phyloP scores from a whole-genome alignment of 2,329 filamentous ascomycete genomes.

The Aspergillus sp. region DNA sequence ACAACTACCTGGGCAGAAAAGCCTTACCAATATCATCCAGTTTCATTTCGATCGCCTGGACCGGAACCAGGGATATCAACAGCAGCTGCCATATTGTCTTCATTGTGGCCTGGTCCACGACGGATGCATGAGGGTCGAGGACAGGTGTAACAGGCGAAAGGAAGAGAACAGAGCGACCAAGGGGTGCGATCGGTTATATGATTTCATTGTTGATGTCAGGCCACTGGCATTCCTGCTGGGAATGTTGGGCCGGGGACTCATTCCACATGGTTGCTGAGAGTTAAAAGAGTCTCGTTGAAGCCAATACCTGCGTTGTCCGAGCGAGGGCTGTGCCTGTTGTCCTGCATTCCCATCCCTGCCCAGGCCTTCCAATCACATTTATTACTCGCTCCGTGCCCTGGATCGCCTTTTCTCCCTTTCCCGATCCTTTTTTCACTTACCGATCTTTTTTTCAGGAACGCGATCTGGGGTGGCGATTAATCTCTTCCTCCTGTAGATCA shows the following conservation, averaged over 20 bases:
- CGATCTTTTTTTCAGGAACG: no score
- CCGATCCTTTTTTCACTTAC: no score
- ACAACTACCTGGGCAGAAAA: background rate
- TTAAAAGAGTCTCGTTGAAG: background rate
- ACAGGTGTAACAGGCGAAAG: background rate
- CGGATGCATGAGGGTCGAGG: background rate
- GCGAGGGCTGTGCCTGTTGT: no score
- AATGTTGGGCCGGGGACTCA: background rate
- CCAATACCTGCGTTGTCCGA: no score
- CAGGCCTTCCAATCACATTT: no score
- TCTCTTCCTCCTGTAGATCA: no score
- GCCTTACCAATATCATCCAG: slow-evolving; percentile 15
- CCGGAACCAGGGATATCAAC: slow-evolving; percentile 9
- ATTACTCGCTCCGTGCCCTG: no score
- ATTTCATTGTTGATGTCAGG: background rate
- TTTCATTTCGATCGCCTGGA: slow-evolving; percentile 17
- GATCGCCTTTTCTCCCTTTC: no score
- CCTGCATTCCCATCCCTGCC: no score
- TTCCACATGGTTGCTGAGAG: background rate
- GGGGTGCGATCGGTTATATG: background rate
- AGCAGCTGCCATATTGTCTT: slow-evolving; percentile 15
- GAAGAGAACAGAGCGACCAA: background rate
- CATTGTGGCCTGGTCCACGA: slow-evolving; percentile 11
- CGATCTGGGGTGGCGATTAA: no score
- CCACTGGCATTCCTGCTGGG: background rate